A percentile compares a stretch with the other conserved stretches of the same genome.
These are phyloP conservation scores for Lecanicillium sp. DNA, from an alignment of 2,329 filamentous ascomycete genomes.

Conservation along the genomic window DNA sequence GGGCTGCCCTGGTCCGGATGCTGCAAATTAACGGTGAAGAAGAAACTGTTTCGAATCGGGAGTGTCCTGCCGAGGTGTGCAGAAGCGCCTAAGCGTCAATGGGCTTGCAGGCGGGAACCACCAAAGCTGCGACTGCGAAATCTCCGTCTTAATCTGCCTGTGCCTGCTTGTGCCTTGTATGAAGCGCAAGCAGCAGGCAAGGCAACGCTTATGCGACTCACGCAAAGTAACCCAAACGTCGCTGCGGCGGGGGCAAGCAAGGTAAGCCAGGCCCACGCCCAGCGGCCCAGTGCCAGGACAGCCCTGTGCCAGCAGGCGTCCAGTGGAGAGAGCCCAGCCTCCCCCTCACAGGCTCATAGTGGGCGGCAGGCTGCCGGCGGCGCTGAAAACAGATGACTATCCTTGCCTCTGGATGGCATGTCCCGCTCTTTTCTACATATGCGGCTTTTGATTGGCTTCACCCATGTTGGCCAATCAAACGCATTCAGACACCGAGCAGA, in stretches of 20 bases:
- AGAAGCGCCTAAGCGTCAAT: conserved; percentile 2
- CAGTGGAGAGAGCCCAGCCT: no score
- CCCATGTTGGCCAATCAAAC: background rate
- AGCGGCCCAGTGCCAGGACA: no score
- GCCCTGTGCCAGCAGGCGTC: no score
- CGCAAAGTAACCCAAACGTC: no score
- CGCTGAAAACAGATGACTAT: conserved; percentile 9
- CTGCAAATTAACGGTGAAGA: background rate
- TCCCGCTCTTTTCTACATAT: no score
- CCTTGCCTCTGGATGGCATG: no score
- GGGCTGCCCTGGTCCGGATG: background rate
- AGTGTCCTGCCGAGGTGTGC: conserved; percentile 6
- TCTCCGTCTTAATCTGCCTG: no score
- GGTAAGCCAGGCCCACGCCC: no score
- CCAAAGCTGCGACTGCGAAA: background rate
- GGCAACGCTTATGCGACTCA: no score
- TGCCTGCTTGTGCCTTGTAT: background rate
- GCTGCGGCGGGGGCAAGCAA: no score
- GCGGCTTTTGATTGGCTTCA: conserved; percentile 16
- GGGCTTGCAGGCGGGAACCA: conserved; percentile 1
- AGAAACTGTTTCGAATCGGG: conserved; percentile 1
- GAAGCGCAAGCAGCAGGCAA: conserved; percentile 9
- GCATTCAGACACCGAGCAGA: background rate
- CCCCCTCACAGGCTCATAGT: background rate
- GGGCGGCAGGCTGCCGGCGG: background rate